Percentiles rank a stretch among this genome's conserved stretches.
phyloP scores from a whole-genome alignment of 139 green algal genomes.

The Tetradesmus obliquus region DNA sequence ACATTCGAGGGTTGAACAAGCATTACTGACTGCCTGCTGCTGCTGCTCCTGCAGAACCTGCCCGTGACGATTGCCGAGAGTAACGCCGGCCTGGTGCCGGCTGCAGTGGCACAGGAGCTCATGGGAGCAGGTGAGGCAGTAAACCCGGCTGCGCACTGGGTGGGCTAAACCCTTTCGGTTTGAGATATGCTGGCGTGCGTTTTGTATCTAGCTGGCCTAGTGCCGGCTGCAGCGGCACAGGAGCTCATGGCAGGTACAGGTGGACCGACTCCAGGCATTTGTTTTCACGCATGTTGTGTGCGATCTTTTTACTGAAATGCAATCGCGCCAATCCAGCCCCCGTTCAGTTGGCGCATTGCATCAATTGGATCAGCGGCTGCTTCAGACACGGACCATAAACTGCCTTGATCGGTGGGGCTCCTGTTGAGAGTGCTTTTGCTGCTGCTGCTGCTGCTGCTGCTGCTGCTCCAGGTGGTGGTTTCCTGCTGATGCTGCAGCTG shows the following conservation, averaged over 20 bases:
- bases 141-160: too few relatives aligned
- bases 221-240: not conserved
- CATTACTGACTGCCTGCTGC: not conserved
- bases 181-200: too few relatives aligned
- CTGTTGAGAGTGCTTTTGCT: not conserved
- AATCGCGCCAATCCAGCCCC: too few relatives aligned
- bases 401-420: not conserved
- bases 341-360: too few relatives aligned
- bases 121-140: constrained; percentile 75
- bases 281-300: too few relatives aligned
- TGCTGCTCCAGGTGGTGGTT: constrained; percentile 65
- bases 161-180: too few relatives aligned
- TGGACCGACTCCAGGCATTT: too few relatives aligned
- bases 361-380: too few relatives aligned
- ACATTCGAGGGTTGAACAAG: too few relatives aligned
- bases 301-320: too few relatives aligned
- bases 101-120: constrained; percentile 82
- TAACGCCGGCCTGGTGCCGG: constrained; percentile 85
- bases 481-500: constrained; percentile 86
- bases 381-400: not conserved
- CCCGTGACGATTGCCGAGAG: constrained; percentile 82
- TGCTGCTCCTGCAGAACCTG: constrained; percentile 4
- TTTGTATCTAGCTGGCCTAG: not conserved
- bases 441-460: constrained; percentile 18
- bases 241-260: too few relatives aligned